Evolutionary conservation across 192 early-diverging fungal genomes (phyloP), one percentile per base, ranked within the genome.

Genomic region (Dissophora globulifera): DNA sequence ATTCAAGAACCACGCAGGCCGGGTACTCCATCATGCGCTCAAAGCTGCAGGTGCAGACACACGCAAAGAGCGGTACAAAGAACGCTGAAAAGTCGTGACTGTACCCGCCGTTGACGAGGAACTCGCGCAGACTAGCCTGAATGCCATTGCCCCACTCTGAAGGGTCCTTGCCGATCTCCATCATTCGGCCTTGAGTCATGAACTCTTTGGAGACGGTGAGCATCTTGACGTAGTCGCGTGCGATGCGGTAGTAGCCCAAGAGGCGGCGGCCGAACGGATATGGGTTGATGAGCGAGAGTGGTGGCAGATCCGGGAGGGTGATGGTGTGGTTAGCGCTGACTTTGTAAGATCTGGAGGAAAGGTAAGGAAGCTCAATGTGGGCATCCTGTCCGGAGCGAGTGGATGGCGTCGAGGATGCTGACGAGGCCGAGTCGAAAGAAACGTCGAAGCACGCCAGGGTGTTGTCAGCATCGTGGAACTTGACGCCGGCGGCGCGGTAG

Each of bases 11-110:
- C 1, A 79, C 69, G 16, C 69, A 67, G 19, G 69, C 66, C 1
- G 78, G 78, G 54, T 61, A 71, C 27, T 72, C 61, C 67, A 79
- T 69, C 62, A 71, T 79, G 16, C 67, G 67, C 7, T 81, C 81
- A 42, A 81, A 76, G 46, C 67, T 76, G 47, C 81, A 82, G 4
- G 81, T 82, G 64, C 79, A 82, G 13, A 81, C 69, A 51, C 67
- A 66, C 0, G 78, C 78, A 51, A 82, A 69, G 29, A 69, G 55
- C 0, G 78, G 78, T 1, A 70, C 70, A 63, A 82, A 67, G 63
- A 74, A 64, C 7, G 64, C 59, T 8, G 72, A 66, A 67, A 76
- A 76, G 52, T 76, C 72, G n/a, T 67, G 63, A 16, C 72, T 76
- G 40, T 76, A 76, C 30, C 64, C 43, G 9, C 63, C 72, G 10